Evolutionary conservation across 192 early-diverging fungal species (phyloP), one percentile per base, ranked within the genome.

Genomic region (Gryganskiella cystojenkinii): DNA sequence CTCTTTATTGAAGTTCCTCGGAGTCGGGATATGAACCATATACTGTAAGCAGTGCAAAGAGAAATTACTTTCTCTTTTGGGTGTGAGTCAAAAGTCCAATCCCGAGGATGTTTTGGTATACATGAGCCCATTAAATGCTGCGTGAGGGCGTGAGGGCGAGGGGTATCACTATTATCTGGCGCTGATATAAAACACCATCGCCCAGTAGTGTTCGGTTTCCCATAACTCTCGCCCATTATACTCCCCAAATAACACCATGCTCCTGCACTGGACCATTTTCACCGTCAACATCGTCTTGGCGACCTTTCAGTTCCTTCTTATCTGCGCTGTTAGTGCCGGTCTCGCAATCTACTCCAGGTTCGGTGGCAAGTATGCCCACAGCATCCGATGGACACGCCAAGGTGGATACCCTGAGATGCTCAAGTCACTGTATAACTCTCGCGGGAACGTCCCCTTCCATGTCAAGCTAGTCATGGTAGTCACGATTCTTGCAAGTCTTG

Each of bases 331-430:
- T 13, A 49, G 49, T 0, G 67, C 67, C 0, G 17, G 17, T 27
- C 57, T 69, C 9, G 56, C 67, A 4, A 52, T 69, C 1, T 69
- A 69, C 27, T 69, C 67, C 2, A 24, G 53, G 33, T 28, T 60
- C 15, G 35, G 67, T 3, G 67, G 57, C 28, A 27, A 42, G 7
- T 52, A 69, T 43, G 67, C 47, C 20, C 50, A 69, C 50, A 60
- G 49, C 19, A 60, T 69, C 49, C 67, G 67, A 44, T 69, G 67
- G 67, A 34, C 30, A 8, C 47, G 57, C 5, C 67, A 69, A 30
- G 67, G 67, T 20, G 67, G 67, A 42, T 40, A 43, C 15, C 15
- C 44, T 0, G 56, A 60, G 57, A 69, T 69, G 67, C 1, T 69
- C 15, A 69, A 0, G 1, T 59, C 49, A 11, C 49, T 60, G 13